phyloP scores from a whole-genome alignment of 352 stramenopile species.

The Phytophthora agathidicida region DNA sequence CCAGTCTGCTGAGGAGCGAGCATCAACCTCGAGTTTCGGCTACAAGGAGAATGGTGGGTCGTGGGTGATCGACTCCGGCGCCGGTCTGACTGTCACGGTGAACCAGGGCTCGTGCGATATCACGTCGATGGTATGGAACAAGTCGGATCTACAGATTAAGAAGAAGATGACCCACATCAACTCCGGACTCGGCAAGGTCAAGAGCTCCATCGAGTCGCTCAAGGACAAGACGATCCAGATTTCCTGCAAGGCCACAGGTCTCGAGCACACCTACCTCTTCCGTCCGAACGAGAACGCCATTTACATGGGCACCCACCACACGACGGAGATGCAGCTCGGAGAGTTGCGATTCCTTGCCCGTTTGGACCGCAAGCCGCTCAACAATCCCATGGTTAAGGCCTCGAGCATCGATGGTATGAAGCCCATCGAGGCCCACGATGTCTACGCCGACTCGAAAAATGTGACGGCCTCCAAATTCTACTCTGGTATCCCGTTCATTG shows the following conservation, averaged over 20 bases:
- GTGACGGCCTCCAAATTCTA: conserved; percentile 51
- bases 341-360: conserved; percentile 61
- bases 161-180: conserved; percentile 59
- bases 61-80: conserved; percentile 50
- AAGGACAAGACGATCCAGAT: conserved; percentile 51
- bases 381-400: conserved; percentile 35
- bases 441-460: conserved; percentile 39
- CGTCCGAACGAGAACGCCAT: conserved; percentile 54
- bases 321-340: conserved; percentile 32
- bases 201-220: conserved; percentile 38
- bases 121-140: conserved; percentile 55
- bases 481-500: conserved; percentile 47
- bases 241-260: conserved; percentile 36
- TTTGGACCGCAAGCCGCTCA: conserved; percentile 38
- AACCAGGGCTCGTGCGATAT: conserved; percentile 50
- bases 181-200: conserved; percentile 48
- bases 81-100: conserved; percentile 49
- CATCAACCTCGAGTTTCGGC: conserved; percentile 33
- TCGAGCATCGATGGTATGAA: conserved; percentile 44
- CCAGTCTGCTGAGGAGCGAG: conserved; percentile 17
- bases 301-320: conserved; percentile 69
- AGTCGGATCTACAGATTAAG: conserved; percentile 52
- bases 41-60: conserved; percentile 39
- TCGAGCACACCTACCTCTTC: conserved; percentile 65
- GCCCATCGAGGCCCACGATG: conserved; percentile 51